Conservation (phyloP, 176 grass and related monocot genomes). For the Zea mays region Zm-B73-REFERENCE-NAM-5.0 NC_050101.1:167986001-167986500, state of each 20-base stretch:
- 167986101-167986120: slow-evolving; percentile 36
- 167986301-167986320: slow-evolving; percentile 1
- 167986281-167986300: slow-evolving; percentile 36
- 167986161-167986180: slow-evolving; percentile 9
- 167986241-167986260: background rate
- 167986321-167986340: background rate
- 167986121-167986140: background rate
- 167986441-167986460: too few relatives aligned
- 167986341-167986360: background rate
- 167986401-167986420: too few relatives aligned
- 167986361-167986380: too few relatives aligned
- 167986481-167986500: too few relatives aligned
- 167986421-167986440: too few relatives aligned
- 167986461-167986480: too few relatives aligned
- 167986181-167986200: background rate
- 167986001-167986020: too few relatives aligned
- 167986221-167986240: slow-evolving; percentile 4
- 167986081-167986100: background rate
- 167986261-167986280: slow-evolving; percentile 32
- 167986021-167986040: too few relatives aligned
- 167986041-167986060: background rate
- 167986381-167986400: too few relatives aligned
- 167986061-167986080: background rate
- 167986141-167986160: background rate
- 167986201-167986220: background rate